Percentiles rank a stretch among this genome's conserved stretches.
These are phyloP conservation scores for Stephanodiscus triporus DNA, from an alignment of 108 stramenopile genomes.

Conservation along the genomic window DNA sequence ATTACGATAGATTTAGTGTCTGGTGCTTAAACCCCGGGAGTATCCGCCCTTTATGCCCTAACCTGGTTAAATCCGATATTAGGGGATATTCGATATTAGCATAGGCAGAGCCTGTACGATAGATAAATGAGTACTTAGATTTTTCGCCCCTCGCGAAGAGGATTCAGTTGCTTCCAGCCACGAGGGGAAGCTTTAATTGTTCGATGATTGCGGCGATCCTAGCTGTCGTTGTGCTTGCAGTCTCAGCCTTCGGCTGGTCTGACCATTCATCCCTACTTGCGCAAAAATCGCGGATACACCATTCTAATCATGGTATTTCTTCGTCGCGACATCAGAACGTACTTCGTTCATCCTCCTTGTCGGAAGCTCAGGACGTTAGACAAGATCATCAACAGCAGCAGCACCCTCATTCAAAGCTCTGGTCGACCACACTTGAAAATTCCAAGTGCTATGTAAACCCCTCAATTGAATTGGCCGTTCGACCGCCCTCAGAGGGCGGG, in stretches of 20 bases:
- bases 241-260: neutral
- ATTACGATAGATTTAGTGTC: no score
- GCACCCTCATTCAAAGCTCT: slow-evolving; percentile 16
- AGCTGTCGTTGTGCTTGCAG: no score
- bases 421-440: slow-evolving; percentile 15
- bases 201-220: no score
- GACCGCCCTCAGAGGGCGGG: slow-evolving; percentile 27
- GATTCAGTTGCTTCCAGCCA: no score
- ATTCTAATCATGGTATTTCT: neutral
- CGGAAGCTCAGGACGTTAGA: neutral
- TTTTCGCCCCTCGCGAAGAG: no score
- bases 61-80: no score
- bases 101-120: no score
- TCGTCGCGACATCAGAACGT: neutral
- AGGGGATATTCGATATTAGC: no score
- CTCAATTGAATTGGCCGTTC: slow-evolving; percentile 19
- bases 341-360: slow-evolving; percentile 1
- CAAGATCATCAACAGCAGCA: slow-evolving; percentile 2
- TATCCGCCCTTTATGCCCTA: no score
- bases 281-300: neutral
- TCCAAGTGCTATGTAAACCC: slow-evolving; percentile 23
- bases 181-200: no score
- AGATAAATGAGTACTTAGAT: no score
- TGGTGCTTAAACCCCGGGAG: no score
- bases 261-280: neutral